A percentile compares a stretch with the other conserved stretches of the same genome.
Conservation (phyloP, 768 basidiomycete genomes). For the Lactarius deliciosus region DNA sequence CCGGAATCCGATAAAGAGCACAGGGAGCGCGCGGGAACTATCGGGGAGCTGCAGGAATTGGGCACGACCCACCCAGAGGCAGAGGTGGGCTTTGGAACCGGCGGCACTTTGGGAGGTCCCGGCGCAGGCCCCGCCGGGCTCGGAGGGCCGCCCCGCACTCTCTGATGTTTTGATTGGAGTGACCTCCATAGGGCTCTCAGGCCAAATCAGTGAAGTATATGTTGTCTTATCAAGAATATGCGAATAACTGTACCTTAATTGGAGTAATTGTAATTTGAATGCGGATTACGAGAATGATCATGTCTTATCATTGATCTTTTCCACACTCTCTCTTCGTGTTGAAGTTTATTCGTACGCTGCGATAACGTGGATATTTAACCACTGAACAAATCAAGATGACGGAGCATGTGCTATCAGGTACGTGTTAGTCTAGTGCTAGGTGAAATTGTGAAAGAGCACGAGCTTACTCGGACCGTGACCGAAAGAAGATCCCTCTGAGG, state of each 20-base stretch:
- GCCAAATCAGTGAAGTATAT: background rate
- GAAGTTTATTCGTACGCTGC: background rate
- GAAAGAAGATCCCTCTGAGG: constrained; percentile 1
- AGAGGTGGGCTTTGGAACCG: background rate
- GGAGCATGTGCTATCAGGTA: constrained; percentile 10
- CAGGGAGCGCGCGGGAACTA: background rate
- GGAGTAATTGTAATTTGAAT: background rate
- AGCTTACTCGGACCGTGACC: background rate
- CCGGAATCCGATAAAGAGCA: constrained; percentile 1
- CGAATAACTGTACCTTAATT: too few relatives aligned
- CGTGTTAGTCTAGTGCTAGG: background rate
- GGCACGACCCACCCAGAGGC: constrained; percentile 2
- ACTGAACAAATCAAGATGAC: constrained; percentile 3
- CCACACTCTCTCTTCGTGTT: background rate
- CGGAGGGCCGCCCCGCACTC: background rate
- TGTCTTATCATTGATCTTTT: background rate
- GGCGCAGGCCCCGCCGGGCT: background rate
- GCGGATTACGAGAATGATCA: background rate
- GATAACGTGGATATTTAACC: background rate
- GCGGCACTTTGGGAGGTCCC: background rate
- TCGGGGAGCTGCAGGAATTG: background rate
- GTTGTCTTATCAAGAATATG: too few relatives aligned
- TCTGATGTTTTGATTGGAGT: background rate
- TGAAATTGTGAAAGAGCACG: background rate
- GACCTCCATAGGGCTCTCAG: background rate